Percentiles rank a stretch among this genome's conserved stretches.
Conservation (phyloP, 2,329 filamentous ascomycete species). For the Dactylella cylindrospora region DNA sequence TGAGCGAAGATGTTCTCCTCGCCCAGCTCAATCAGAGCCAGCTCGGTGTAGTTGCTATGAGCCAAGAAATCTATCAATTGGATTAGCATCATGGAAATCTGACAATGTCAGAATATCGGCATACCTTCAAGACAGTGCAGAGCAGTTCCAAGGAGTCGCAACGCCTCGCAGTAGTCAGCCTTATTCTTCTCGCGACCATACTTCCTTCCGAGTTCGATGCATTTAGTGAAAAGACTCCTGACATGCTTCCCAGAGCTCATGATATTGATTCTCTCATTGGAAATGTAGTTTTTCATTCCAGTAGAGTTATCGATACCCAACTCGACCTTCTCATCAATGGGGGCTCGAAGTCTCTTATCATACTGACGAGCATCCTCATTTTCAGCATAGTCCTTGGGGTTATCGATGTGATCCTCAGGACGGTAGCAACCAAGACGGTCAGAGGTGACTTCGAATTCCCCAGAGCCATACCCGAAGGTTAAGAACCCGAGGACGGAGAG, state of each 20-base stretch:
- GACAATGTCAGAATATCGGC: conserved; percentile 28
- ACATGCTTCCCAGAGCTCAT: conserved; percentile 80
- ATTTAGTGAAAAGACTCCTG: conserved; percentile 69
- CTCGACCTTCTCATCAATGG: conserved; percentile 75
- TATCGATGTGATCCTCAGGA: conserved; percentile 80
- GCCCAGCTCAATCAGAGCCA: conserved; percentile 83
- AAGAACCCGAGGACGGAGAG: conserved; percentile 89
- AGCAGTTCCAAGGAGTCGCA: conserved; percentile 82
- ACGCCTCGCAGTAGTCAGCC: conserved; percentile 80
- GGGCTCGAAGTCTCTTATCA: conserved; percentile 76
- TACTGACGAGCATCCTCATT: conserved; percentile 82
- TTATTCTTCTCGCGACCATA: conserved; percentile 68
- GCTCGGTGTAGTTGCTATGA: conserved; percentile 89
- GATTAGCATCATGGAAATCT: background rate
- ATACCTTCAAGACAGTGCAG: conserved; percentile 80
- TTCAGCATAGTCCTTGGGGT: conserved; percentile 80
- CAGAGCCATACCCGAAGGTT: conserved; percentile 79
- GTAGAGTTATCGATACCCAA: conserved; percentile 73
- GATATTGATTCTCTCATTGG: conserved; percentile 75
- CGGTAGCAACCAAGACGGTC: conserved; percentile 79
- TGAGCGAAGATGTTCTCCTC: conserved; percentile 82
- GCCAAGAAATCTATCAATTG: conserved; percentile 72
- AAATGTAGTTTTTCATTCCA: conserved; percentile 92
- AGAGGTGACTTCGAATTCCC: conserved; percentile 80
- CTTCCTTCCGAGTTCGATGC: conserved; percentile 75